A percentile compares a stretch with the other conserved stretches of the same genome.
Conservation (phyloP, 108 stramenopile species). For the Pseudonitzschia multistriata region DNA sequence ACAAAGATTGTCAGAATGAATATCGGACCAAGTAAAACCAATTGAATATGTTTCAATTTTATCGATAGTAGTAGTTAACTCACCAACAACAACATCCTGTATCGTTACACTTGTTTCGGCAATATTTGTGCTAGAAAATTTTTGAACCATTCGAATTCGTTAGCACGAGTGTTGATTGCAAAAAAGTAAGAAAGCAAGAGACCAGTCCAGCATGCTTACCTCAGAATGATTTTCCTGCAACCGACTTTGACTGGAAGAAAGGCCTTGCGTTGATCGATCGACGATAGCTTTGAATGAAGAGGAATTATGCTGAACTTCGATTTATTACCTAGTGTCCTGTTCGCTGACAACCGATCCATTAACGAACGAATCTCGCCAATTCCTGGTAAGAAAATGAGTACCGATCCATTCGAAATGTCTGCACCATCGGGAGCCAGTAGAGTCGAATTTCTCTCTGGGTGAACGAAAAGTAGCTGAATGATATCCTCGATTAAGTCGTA, state of each 20-base stretch:
- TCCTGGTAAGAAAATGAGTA: constrained; percentile 93
- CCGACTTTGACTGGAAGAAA: constrained; percentile 49
- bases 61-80: constrained; percentile 5
- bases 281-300: constrained; percentile 72
- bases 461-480: constrained; percentile 48
- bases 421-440: constrained; percentile 47
- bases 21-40: not conserved
- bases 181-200: not conserved
- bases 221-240: constrained; percentile 76
- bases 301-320: constrained; percentile 58
- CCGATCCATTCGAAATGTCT: constrained; percentile 49
- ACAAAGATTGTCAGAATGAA: not conserved
- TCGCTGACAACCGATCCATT: constrained; percentile 62
- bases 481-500: constrained; percentile 79
- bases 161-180: not conserved
- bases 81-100: constrained; percentile 82
- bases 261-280: constrained; percentile 69
- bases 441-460: constrained; percentile 25
- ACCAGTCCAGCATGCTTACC: not conserved
- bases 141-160: too few species aligned
- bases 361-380: constrained; percentile 88
- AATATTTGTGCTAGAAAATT: constrained; percentile 64
- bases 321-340: constrained; percentile 42
- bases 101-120: constrained; percentile 96
- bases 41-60: not conserved